phyloP scores from a whole-genome alignment of 2,329 filamentous ascomycete species.

The Penicillium oxalicum region DNA sequence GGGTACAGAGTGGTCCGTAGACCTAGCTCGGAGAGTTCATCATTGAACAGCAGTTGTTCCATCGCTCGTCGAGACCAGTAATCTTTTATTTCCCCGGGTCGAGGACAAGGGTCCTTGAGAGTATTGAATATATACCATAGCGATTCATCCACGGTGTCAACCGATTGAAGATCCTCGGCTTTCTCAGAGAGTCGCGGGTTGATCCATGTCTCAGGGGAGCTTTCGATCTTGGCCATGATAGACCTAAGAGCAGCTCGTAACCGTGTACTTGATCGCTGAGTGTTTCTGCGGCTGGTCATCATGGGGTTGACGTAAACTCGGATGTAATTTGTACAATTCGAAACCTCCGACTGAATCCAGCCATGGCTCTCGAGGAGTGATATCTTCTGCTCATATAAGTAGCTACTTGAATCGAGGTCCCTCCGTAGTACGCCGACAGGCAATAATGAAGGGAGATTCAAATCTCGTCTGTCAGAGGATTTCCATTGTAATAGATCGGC shows the following conservation, averaged over 20 bases:
- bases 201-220: slow-evolving; percentile 35
- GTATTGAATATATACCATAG: slow-evolving; percentile 49
- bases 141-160: slow-evolving; percentile 36
- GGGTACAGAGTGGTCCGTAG: slow-evolving; percentile 60
- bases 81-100: slow-evolving; percentile 26
- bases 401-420: neutral
- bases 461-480: neutral
- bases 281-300: slow-evolving; percentile 30
- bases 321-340: slow-evolving; percentile 17
- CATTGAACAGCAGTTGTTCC: slow-evolving; percentile 27
- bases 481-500: too few species aligned
- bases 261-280: slow-evolving; percentile 29
- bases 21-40: slow-evolving; percentile 25
- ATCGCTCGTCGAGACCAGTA: slow-evolving; percentile 33
- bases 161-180: slow-evolving; percentile 8
- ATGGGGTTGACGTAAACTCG: slow-evolving; percentile 39
- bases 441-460: neutral
- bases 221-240: slow-evolving; percentile 38
- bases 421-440: slow-evolving; percentile 6
- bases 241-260: slow-evolving; percentile 34
- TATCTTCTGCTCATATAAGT: slow-evolving; percentile 21
- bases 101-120: slow-evolving; percentile 35
- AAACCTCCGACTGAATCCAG: slow-evolving; percentile 31
- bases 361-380: slow-evolving; percentile 24
- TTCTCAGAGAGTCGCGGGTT: slow-evolving; percentile 18